These are phyloP conservation scores for Brassica cretica DNA, from an alignment of 345 rosid species.

Conservation along the genomic window DNA sequence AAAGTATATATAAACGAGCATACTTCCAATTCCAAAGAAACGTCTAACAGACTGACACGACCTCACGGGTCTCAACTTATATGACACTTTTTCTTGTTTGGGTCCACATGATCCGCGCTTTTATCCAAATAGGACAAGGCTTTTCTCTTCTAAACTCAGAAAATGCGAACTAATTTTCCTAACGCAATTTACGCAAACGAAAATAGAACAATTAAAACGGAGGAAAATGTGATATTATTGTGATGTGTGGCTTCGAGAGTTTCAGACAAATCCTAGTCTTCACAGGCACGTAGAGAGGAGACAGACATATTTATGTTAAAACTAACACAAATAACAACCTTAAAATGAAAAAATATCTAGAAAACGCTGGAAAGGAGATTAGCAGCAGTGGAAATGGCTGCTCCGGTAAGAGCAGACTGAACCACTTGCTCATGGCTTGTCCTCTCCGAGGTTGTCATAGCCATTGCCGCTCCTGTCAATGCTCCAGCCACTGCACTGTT, in stretches of 20 bases:
- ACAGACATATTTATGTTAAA: slow-evolving; percentile 1
- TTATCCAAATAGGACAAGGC: slow-evolving; percentile 10
- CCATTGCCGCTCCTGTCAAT: slow-evolving; percentile 77
- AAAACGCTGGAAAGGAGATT: slow-evolving; percentile 77
- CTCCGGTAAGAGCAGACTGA: slow-evolving; percentile 90
- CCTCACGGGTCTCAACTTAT: not conserved
- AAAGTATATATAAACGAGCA: not conserved
- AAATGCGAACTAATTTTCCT: not conserved
- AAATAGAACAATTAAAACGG: not conserved
- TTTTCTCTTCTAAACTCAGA: not conserved
- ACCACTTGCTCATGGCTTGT: slow-evolving; percentile 78
- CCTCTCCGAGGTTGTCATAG: slow-evolving; percentile 65
- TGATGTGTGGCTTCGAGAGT: slow-evolving; percentile 8
- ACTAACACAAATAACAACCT: slow-evolving; percentile 13
- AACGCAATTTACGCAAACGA: not conserved
- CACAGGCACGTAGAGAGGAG: not conserved
- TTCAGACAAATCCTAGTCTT: not conserved
- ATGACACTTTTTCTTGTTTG: not conserved
- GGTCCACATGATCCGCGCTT: not conserved
- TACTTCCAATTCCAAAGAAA: slow-evolving; percentile 7
- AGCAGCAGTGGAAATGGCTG: slow-evolving; percentile 84
- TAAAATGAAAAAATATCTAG: slow-evolving; percentile 25
- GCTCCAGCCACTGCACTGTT: slow-evolving; percentile 98
- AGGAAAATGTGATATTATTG: not conserved
- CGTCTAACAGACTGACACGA: not conserved